These are phyloP conservation scores for Euryodendron excelsum DNA, from an alignment of 148 eudicot species.

Conservation along the genomic window DNA sequence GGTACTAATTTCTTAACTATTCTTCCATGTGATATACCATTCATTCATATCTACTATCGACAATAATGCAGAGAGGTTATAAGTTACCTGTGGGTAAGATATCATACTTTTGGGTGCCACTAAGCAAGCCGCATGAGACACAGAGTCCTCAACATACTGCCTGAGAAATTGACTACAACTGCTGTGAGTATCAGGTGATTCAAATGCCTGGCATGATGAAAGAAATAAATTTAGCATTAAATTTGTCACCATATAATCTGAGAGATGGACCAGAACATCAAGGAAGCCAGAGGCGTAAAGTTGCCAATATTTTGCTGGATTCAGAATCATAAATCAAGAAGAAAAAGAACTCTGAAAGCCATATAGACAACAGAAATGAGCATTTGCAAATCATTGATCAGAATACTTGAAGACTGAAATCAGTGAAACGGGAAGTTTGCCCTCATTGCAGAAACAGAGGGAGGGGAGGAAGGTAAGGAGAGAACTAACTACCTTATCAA, in stretches of 20 bases:
- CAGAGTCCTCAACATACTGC: slow-evolving; percentile 87
- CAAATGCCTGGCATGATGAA: slow-evolving; percentile 74
- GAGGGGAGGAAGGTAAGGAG: not conserved
- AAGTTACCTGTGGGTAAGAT: slow-evolving; percentile 92
- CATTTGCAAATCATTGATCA: not conserved
- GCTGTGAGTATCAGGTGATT: slow-evolving; percentile 91
- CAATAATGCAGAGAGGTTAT: not conserved
- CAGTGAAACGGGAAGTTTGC: not conserved
- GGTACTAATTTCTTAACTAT: not conserved
- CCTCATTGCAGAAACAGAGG: not conserved
- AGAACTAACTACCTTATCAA: slow-evolving; percentile 66
- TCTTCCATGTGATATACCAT: not conserved
- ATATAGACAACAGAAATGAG: slow-evolving; percentile 1
- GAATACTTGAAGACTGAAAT: not conserved
- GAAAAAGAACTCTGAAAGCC: not conserved
- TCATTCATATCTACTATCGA: not conserved
- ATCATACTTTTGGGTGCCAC: slow-evolving; percentile 76
- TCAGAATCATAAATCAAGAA: not conserved
- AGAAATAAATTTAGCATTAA: not conserved
- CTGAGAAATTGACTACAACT: slow-evolving; percentile 77
- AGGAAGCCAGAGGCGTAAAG: not conserved
- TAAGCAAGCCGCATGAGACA: slow-evolving; percentile 80
- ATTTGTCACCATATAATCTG: not conserved
- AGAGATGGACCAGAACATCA: not conserved
- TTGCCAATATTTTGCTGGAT: not conserved